Conservation (phyloP, 495 filamentous ascomycete genomes). For the Penicillium bialowiezense region DNA sequence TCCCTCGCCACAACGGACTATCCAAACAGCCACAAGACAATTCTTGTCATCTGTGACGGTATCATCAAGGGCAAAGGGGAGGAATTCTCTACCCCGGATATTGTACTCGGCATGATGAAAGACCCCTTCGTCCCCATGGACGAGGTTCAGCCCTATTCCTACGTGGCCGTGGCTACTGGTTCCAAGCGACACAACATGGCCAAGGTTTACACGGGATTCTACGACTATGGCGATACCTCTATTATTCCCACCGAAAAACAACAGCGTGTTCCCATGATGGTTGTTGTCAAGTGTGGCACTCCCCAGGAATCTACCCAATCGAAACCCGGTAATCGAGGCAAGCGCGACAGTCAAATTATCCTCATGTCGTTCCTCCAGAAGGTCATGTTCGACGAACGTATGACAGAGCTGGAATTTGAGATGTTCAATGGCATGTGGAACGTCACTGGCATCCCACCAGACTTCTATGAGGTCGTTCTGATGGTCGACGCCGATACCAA, state of each 20-base stretch:
- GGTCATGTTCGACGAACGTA: conserved; percentile 99
- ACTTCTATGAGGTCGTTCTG: conserved; percentile 95
- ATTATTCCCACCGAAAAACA: conserved; percentile 81
- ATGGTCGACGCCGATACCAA: conserved; percentile 99
- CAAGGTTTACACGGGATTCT: conserved; percentile 96
- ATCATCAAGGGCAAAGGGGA: conserved; percentile 97
- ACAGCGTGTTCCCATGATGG: conserved; percentile 98
- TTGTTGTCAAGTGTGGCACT: conserved; percentile 94
- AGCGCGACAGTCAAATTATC: conserved; percentile 98
- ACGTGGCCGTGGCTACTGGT: conserved; percentile 93
- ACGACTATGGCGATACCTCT: conserved; percentile 86
- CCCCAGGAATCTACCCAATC: conserved; percentile 74
- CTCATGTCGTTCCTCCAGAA: conserved; percentile 99
- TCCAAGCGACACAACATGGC: conserved; percentile 99
- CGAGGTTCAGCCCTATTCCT: conserved; percentile 85
- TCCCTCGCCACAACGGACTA: conserved; percentile 98
- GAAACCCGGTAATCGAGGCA: conserved; percentile 96
- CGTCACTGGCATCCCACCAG: conserved; percentile 93
- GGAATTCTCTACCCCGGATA: conserved; percentile 81
- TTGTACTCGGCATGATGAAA: conserved; percentile 89
- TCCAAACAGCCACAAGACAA: conserved; percentile 96
- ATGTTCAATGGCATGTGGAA: conserved; percentile 99
- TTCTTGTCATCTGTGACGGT: conserved; percentile 95
- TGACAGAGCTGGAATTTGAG: conserved; percentile 99
- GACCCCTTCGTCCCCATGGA: conserved; percentile 76